Evolutionary conservation across 495 filamentous ascomycete genomes (phyloP), one percentile per base, ranked within the genome.

Genomic region (Trichoderma parareesei): DNA sequence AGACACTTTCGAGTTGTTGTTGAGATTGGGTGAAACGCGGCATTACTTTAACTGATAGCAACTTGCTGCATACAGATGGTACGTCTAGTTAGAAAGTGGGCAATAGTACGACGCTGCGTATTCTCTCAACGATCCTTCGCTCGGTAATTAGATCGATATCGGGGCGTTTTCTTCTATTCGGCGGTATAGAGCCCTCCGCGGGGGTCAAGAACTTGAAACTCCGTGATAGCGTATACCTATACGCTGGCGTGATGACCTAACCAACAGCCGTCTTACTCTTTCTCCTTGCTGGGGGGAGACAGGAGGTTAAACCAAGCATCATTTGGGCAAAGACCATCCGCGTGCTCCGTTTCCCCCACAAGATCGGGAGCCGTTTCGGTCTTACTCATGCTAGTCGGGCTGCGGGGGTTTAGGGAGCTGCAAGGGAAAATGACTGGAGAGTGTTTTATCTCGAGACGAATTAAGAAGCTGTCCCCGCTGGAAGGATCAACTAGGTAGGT

Each of bases 351-450:
- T 57, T 35, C 53, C 53, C 53, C 53, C 53, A 57, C 53, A 35
- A 57, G 10, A 57, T 57, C 53, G 20, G 53, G 53, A 37, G 53
- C 14, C 53, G 20, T 33, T 57, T 57, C 53, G 53, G 53, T 57
- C 53, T 57, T 57, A 57, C 11, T 57, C 10, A 14, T 16, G 20
- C n/a, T 49, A 38, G 53, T 35, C n/a, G 53, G 27, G 27, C 27
- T 27, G 27, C 27, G 27, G 27, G 27, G 27, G 27, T 27, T 27
- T 27, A 27, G 27, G 27, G 27, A 27, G 53, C 10, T 38, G 53
- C 11, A 27, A 16, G 53, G 27, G 53, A 16, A 18, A 20, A 6
- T 18, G 16, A 49, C n/a, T 49, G 9, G 16, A 18, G 46, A 9
- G 46, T n/a, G 18, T 5, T 27, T 41, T 11, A 11, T 41, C 40